Base-by-base conservation (phyloP, 1,284 basidiomycete species). In the Mycena citricolor region DNA sequence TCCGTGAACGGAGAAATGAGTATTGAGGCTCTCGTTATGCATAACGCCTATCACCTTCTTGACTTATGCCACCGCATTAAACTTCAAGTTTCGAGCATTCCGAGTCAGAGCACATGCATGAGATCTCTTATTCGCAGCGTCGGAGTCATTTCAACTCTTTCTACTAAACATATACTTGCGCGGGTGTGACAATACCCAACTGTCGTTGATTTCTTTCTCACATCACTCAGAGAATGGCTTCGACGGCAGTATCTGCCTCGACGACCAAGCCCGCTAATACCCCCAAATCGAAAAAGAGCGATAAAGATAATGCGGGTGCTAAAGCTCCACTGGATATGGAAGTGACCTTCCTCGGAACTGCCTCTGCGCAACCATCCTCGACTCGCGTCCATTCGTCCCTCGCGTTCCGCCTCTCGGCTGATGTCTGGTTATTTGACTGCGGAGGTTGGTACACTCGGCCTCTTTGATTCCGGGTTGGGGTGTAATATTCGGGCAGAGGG, bases 361-460 rank as follows among this genome's bases (percentile, higher is more conserved):
- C 84, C 12, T 88, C 86, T 22, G 85, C 86, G 2, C 80, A 83
- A 53, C 86, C 86, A 2, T 88, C 86, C 2, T 73, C 75, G 1
- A 86, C 86, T 0, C 70, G 86, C 39, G 87, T 84, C 55, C 86
- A 88, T 56, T 88, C 86, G 25, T 68, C 85, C 7, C 70, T 83
- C 7, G 81, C 85, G 1, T 56, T 89, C 10, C 74, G 79, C 14
- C 65, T 88, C 4, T 73, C 73, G 19, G 70, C 77, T 19, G 79
- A 85, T 67, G 77, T 85, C 39, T 88, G 86, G 86, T 61, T 97
- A 8, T 91, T 95, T 57, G 94, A 97, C 61, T 92, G 90, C 54
- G 93, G 92, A 14, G 51, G 51, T 49, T 26, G 16, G 37, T 26
- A 14, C 10, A 13, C 11, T 13, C 12, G 11, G 23, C 11, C 8